Evolutionary conservation across 805 yeast species (phyloP), one percentile per base, ranked within the genome.

Genomic region (Ascoidea asiatica): DNA sequence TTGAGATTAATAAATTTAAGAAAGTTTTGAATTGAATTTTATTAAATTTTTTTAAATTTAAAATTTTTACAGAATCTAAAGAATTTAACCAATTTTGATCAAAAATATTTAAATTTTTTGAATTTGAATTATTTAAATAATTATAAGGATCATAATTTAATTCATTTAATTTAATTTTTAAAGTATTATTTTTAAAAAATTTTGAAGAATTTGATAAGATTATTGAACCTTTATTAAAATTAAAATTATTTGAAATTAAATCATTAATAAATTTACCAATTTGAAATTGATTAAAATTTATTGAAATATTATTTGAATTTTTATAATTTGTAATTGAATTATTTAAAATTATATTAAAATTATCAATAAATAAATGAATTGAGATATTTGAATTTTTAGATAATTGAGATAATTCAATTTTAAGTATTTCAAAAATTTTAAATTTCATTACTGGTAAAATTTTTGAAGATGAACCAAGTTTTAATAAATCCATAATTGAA

Each of bases 361-460:
- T 79, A 59, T 88, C 97, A 39, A 87, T 69, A 2, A 94, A 70
- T 39, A 86, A 66, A 43, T 74, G 65, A 7, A 81, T 80, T 4
- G 90, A 89, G 37, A 65, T 58, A 15, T 56, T 46, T n/a, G n/a
- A n/a, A n/a, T n/a, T n/a, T n/a, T n/a, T n/a, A n/a, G n/a, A n/a
- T n/a, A n/a, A n/a, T n/a, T n/a, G n/a, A n/a, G n/a, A n/a, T n/a
- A n/a, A n/a, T n/a, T n/a, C n/a, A n/a, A n/a, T n/a, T n/a, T n/a
- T n/a, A n/a, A n/a, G n/a, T n/a, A n/a, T n/a, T n/a, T n/a, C n/a
- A n/a, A n/a, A n/a, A n/a, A n/a, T n/a, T n/a, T n/a, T n/a, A n/a
- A n/a, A n/a, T n/a, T n/a, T n/a, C n/a, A n/a, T n/a, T n/a, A n/a
- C n/a, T n/a, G n/a, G n/a, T n/a, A n/a, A n/a, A n/a, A n/a, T n/a